Evolutionary conservation across 225 moss, liverwort and hornwort genomes (phyloP).

Genomic region (Pseudisothecium myosuroides): DNA sequence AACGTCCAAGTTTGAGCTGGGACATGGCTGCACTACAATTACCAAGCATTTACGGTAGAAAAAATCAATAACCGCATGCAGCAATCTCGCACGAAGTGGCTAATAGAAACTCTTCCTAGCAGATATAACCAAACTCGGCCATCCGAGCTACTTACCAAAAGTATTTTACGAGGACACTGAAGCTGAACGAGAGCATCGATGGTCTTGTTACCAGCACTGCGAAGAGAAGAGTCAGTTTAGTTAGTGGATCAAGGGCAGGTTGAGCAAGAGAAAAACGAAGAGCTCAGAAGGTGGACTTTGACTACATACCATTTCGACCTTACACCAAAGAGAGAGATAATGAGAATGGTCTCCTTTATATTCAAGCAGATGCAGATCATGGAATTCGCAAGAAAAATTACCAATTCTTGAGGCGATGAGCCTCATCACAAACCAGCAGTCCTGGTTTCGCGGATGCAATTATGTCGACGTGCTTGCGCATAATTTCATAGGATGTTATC

Average conservation of each 20-base stretch:
- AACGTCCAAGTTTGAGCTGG: background rate
- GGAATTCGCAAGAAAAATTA: background rate
- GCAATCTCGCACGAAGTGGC: background rate
- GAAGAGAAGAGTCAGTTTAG: background rate
- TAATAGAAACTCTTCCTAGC: background rate
- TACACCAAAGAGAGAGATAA: background rate
- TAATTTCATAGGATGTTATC: constrained; percentile 76
- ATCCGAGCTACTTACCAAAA: constrained; percentile 37
- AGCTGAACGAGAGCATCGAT: constrained; percentile 68
- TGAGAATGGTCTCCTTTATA: background rate
- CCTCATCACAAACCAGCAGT: constrained; percentile 83
- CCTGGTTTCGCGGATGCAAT: constrained; percentile 61
- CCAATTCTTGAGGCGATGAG: constrained; percentile 94
- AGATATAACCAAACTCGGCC: background rate
- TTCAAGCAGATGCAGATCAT: background rate
- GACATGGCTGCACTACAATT: background rate
- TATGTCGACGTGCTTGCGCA: constrained; percentile 63
- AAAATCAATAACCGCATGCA: background rate
- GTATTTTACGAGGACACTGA: constrained; percentile 55
- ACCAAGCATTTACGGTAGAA: background rate
- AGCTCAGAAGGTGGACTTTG: background rate
- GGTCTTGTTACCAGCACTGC: constrained; percentile 90
- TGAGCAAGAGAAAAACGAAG: background rate
- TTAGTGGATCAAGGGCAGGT: background rate
- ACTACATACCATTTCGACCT: background rate